A percentile compares a stretch with the other conserved stretches of the same genome.
Conservation (phyloP, 2,329 filamentous ascomycete species). For the Colletotrichum sp. region DNA sequence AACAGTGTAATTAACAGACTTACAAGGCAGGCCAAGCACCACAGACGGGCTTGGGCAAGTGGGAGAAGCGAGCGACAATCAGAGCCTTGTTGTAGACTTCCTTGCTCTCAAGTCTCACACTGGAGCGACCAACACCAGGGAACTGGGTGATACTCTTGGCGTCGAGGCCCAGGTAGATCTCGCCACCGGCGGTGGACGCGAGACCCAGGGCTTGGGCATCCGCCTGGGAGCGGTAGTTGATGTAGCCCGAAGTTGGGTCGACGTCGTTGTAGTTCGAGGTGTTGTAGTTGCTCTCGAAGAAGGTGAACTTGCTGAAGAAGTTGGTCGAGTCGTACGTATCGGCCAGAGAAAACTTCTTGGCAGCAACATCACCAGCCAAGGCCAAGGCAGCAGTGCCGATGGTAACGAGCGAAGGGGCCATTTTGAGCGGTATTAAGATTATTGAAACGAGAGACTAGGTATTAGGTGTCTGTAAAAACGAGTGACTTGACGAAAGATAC, state of each 20-base stretch:
- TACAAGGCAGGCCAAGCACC: conserved; percentile 77
- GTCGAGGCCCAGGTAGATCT: conserved; percentile 46
- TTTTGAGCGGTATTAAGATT: conserved; percentile 28
- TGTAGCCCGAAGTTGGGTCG: conserved; percentile 71
- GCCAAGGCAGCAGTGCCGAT: conserved; percentile 43
- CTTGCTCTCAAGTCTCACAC: conserved; percentile 70
- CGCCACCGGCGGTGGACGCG: conserved; percentile 31
- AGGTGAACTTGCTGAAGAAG: conserved; percentile 55
- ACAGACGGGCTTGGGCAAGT: conserved; percentile 70
- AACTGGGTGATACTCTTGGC: conserved; percentile 24
- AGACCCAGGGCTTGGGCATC: conserved; percentile 42
- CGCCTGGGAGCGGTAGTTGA: conserved; percentile 52
- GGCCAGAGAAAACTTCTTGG: conserved; percentile 40
- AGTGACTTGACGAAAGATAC: conserved; percentile 50
- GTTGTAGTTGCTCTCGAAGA: conserved; percentile 34
- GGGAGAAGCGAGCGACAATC: conserved; percentile 71
- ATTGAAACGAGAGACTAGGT: conserved; percentile 31
- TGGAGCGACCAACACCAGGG: conserved; percentile 47
- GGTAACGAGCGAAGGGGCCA: conserved; percentile 46
- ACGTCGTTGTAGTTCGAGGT: conserved; percentile 24
- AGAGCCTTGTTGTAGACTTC: conserved; percentile 68
- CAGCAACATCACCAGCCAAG: conserved; percentile 35
- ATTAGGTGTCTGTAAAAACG: conserved; percentile 26
- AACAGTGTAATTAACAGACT: conserved; percentile 21
- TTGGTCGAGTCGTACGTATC: conserved; percentile 46